These are phyloP conservation scores for Pelargonium nanum DNA, from an alignment of 345 rosid species.

Conservation along the genomic window DNA sequence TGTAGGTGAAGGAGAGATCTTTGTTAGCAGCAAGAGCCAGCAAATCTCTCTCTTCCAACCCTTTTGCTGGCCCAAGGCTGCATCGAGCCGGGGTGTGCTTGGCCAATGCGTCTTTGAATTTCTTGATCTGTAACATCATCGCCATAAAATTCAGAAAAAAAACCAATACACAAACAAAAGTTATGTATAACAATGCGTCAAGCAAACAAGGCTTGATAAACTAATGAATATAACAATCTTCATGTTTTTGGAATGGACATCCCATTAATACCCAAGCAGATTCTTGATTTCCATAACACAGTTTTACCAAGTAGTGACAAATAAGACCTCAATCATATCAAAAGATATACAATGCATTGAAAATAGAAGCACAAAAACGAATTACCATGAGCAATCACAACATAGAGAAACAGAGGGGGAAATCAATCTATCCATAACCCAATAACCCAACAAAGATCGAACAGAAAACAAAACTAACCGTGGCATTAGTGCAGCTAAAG, in stretches of 20 bases:
- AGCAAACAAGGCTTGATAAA: not conserved
- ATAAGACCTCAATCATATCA: no score
- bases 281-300: no score
- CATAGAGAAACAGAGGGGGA: not conserved
- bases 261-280: no score
- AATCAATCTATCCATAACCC: no score
- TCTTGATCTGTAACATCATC: constrained; percentile 52
- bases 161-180: not conserved
- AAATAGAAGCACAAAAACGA: no score
- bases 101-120: constrained; percentile 82
- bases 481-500: constrained; percentile 95
- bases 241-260: no score
- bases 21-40: constrained; percentile 73
- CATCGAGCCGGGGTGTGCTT: constrained; percentile 71
- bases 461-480: constrained; percentile 40
- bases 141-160: not conserved
- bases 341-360: no score
- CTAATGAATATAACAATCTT: not conserved
- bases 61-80: constrained; percentile 70
- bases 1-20: constrained; percentile 66
- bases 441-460: not conserved
- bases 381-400: no score
- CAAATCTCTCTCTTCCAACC: constrained; percentile 88
- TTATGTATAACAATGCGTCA: not conserved
- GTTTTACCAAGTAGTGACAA: no score